Conservation (phyloP, 2,329 filamentous ascomycete genomes). For the Thielaviopsis musarum region DNA sequence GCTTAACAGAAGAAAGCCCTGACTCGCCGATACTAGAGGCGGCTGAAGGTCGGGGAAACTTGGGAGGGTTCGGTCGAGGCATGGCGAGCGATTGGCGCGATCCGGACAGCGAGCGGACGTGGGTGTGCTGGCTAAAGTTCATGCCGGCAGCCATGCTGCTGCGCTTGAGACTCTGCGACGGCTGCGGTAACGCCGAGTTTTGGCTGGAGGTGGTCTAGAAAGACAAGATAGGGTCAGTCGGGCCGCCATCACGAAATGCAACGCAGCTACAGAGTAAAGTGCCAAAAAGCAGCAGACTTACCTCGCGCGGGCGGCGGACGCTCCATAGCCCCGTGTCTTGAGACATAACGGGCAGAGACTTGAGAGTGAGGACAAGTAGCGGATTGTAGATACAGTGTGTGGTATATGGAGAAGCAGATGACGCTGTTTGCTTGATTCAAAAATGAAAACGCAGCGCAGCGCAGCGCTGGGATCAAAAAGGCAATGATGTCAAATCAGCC, state of each 20-base stretch:
- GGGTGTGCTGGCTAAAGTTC: conserved; percentile 46
- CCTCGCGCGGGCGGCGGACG: conserved; percentile 80
- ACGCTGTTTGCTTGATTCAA: background rate
- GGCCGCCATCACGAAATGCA: background rate
- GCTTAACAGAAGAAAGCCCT: conserved; percentile 69
- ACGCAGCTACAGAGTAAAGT: background rate
- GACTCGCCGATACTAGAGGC: conserved; percentile 64
- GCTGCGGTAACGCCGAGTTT: conserved; percentile 76
- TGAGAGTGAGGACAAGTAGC: background rate
- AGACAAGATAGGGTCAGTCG: background rate
- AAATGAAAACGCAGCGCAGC: background rate
- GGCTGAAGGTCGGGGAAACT: conserved; percentile 72
- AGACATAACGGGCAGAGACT: conserved; percentile 41
- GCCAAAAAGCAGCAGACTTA: conserved; percentile 25
- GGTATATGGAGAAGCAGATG: background rate
- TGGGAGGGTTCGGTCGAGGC: conserved; percentile 66
- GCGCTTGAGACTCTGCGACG: conserved; percentile 85
- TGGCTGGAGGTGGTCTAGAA: conserved; percentile 30
- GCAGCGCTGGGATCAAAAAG: background rate
- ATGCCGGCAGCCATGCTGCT: conserved; percentile 58
- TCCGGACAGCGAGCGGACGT: conserved; percentile 68
- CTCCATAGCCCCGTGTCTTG: conserved; percentile 81
- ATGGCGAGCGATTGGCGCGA: conserved; percentile 75
- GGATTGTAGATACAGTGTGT: background rate
- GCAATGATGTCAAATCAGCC: background rate